Evolutionary conservation across 345 rosid species (phyloP), one percentile per base, ranked within the genome.

Genomic region (Populus simonii): DNA sequence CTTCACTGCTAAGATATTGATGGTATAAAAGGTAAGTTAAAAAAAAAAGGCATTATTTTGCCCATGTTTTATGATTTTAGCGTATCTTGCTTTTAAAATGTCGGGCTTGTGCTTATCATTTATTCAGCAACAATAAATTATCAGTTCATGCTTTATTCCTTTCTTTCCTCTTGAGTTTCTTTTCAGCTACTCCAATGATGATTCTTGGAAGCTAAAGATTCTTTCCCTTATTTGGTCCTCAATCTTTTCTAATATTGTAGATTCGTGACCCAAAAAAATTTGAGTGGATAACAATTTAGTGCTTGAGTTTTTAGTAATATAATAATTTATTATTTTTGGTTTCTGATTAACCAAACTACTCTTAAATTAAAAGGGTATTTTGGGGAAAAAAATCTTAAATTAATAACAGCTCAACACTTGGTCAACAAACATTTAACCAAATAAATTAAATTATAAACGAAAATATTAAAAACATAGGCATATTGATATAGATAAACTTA

Each of bases 81-180:
- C 66, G 39, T 41, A 61, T 22, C 59, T 71, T 68, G 23, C 41
- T 83, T 63, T 66, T 74, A 35, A n/a, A 65, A 70, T 79, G 85
- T 81, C 86, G 85, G 85, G 72, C 85, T 77, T 78, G 53, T 79
- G 88, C 88, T 61, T 39, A 69, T 84, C 87, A 82, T 80, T 82
- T 72, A 36, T 61, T 70, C 29, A 43, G 62, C 75, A 79, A 71
- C 63, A 74, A 78, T 74, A 41, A 20, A 65, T 8, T 33, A 43
- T 36, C 49, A 22, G 71, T 71, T 74, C 59, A 20, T 61, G 36
- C 36, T 74, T 69, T 73, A 55, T 36, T 67, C 25, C 38, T 73
- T 74, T 63, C 27, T 43, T 27, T 8, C 47, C 41, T 39, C 41
- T 39, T 20, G 25, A 20, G 12, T n/a, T 67, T 57, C 47, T 62